phyloP scores from a whole-genome alignment of 2,329 filamentous ascomycete species.

The Berkeleyomyces rouxiae region DNA sequence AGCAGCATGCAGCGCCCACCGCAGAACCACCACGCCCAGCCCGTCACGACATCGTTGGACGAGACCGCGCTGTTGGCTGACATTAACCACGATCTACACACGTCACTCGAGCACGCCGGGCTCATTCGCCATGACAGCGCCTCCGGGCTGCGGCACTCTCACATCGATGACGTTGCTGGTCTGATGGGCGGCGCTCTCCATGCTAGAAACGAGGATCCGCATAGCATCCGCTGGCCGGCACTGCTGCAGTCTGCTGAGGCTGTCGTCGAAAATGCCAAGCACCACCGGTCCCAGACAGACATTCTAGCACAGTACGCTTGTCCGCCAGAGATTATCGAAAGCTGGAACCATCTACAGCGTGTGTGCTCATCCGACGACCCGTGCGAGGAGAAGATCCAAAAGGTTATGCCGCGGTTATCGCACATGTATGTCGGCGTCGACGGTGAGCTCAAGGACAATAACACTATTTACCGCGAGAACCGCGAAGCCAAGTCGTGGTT shows the following conservation, averaged over 20 bases:
- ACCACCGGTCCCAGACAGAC: background rate
- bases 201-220: background rate
- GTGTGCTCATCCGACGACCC: background rate
- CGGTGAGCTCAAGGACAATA: background rate
- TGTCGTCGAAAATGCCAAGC: background rate
- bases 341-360: background rate
- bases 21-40: background rate
- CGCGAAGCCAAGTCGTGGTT: background rate
- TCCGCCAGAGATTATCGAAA: background rate
- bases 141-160: background rate
- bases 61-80: background rate
- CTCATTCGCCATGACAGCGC: background rate
- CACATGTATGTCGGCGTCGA: background rate
- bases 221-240: background rate
- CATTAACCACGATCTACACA: background rate
- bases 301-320: background rate
- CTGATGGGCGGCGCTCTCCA: background rate
- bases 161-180: background rate
- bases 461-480: background rate
- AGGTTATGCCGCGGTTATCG: background rate
- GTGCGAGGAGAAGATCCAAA: slow-evolving; percentile 1
- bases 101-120: background rate
- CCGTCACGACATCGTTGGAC: background rate
- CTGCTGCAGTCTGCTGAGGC: background rate
- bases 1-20: background rate